A percentile compares a stretch with the other conserved stretches of the same genome.
phyloP scores from a whole-genome alignment of 805 yeast genomes.

The Hanseniaspora hatyaiensis region DNA sequence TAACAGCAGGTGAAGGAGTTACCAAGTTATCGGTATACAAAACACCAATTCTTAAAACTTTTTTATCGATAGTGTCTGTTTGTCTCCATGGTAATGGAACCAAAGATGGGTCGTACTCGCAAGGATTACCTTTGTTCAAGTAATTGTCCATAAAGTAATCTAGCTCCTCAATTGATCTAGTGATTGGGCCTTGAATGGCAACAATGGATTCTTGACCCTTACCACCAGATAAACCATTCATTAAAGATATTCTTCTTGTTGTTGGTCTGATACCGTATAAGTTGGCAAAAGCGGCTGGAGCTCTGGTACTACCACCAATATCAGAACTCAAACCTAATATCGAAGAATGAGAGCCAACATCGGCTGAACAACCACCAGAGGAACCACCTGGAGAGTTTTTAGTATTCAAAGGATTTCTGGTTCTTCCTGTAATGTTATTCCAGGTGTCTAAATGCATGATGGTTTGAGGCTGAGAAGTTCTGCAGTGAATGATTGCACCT shows the following conservation, averaged over 20 bases:
- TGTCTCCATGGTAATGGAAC: constrained; percentile 34
- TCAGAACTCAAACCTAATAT: constrained; percentile 58
- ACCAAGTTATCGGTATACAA: constrained; percentile 55
- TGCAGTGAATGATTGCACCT: constrained; percentile 52
- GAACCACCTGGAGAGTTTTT: constrained; percentile 59
- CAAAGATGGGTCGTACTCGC: constrained; percentile 36
- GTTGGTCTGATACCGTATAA: constrained; percentile 54
- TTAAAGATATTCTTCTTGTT: constrained; percentile 39
- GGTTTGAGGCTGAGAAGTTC: constrained; percentile 60
- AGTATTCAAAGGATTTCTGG: constrained; percentile 48
- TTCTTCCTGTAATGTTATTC: constrained; percentile 48
- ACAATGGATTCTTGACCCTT: constrained; percentile 56
- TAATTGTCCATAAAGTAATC: constrained; percentile 56
- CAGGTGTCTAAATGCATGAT: constrained; percentile 58
- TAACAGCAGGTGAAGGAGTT: constrained; percentile 55
- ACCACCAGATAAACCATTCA: constrained; percentile 40
- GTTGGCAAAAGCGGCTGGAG: constrained; percentile 57
- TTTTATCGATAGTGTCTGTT: constrained; percentile 20
- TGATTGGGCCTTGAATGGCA: constrained; percentile 58
- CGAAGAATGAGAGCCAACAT: constrained; percentile 48
- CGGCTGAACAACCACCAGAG: constrained; percentile 61
- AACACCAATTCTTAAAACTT: constrained; percentile 46
- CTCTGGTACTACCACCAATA: constrained; percentile 60
- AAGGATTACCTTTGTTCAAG: constrained; percentile 53
- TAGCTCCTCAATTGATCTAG: constrained; percentile 52